Evolutionary conservation across 768 basidiomycete species (phyloP).

Genomic region (Pulveroboletus sp.): DNA sequence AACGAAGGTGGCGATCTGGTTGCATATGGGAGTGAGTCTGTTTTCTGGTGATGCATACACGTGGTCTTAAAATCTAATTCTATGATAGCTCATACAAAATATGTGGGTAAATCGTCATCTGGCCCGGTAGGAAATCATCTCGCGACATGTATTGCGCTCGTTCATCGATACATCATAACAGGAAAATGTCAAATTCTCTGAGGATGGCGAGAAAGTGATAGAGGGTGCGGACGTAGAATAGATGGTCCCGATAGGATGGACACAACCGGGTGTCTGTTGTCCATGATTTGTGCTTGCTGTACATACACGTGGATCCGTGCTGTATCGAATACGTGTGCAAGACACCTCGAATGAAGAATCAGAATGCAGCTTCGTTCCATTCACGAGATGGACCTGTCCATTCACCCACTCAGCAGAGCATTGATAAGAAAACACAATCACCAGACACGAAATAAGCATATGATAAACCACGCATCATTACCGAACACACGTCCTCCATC

Average conservation of each 20-base stretch:
- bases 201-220: slow-evolving; percentile 69
- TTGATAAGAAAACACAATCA: too few species aligned
- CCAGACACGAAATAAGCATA: too few species aligned
- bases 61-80: neutral
- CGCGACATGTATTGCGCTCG: neutral
- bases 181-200: slow-evolving; percentile 77
- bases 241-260: neutral
- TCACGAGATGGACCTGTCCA: too few species aligned
- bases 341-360: too few species aligned
- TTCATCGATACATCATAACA: slow-evolving; percentile 25
- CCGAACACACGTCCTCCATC: slow-evolving; percentile 44
- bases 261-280: neutral
- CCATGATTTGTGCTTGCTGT: too few species aligned
- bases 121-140: slow-evolving; percentile 33
- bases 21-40: slow-evolving; percentile 72
- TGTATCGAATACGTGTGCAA: too few species aligned
- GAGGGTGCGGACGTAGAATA: slow-evolving; percentile 43
- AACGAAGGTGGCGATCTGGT: slow-evolving; percentile 62
- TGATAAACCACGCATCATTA: neutral
- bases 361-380: too few species aligned
- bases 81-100: slow-evolving; percentile 76
- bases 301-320: too few species aligned
- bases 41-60: too few species aligned
- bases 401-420: too few species aligned
- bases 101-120: slow-evolving; percentile 64